Evolutionary conservation across 2,329 filamentous ascomycete species (phyloP).

Genomic region (Cladophialophora psammophila): DNA sequence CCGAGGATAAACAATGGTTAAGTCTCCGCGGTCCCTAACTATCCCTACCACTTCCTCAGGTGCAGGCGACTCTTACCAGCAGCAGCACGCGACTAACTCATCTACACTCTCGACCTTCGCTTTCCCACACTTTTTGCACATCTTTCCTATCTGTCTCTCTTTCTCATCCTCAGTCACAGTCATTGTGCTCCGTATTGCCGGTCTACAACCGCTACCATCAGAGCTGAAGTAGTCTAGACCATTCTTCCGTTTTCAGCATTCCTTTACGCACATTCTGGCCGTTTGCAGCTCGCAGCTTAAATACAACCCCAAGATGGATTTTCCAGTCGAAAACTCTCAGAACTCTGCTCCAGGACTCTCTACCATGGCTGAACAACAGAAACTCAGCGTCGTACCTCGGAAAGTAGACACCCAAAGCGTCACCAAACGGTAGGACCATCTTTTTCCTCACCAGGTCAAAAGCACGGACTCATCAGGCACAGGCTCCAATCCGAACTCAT

Average conservation of each 20-base stretch:
- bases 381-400: slow-evolving; percentile 63
- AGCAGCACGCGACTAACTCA: slow-evolving; percentile 10
- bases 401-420: slow-evolving; percentile 75
- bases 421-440: slow-evolving; percentile 70
- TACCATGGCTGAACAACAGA: slow-evolving; percentile 62
- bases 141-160: slow-evolving; percentile 10
- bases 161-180: slow-evolving; percentile 7
- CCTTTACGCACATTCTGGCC: slow-evolving; percentile 29
- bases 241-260: slow-evolving; percentile 40
- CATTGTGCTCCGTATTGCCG: slow-evolving; percentile 4
- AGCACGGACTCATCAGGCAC: slow-evolving; percentile 28
- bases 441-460: background rate
- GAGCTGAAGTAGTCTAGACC: slow-evolving; percentile 26
- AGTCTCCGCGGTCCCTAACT: background rate
- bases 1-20: slow-evolving; percentile 12
- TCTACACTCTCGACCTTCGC: slow-evolving; percentile 7
- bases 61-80: background rate
- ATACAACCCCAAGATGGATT: slow-evolving; percentile 56
- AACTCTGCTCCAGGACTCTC: slow-evolving; percentile 69
- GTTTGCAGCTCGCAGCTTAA: slow-evolving; percentile 23
- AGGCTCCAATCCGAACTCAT: slow-evolving; percentile 97
- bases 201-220: background rate
- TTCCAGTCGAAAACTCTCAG: slow-evolving; percentile 68
- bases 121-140: background rate
- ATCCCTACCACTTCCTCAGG: background rate